These are phyloP conservation scores for Trametes villosa DNA, from an alignment of 768 basidiomycete species.

Conservation along the genomic window DNA sequence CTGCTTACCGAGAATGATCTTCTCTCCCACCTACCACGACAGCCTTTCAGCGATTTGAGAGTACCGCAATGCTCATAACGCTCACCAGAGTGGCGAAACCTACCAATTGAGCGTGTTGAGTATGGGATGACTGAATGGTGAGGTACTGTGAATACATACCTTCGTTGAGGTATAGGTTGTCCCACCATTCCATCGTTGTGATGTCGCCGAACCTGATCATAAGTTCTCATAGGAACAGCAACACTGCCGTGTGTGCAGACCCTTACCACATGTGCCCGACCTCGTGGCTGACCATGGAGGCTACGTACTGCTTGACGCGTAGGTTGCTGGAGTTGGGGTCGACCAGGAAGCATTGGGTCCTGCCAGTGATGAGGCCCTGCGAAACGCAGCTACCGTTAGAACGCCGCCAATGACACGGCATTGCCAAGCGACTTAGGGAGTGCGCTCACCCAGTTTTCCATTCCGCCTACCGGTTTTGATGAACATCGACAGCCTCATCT, in stretches of 20 bases:
- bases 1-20: constrained; percentile 76
- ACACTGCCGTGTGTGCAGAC: too few species aligned
- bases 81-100: constrained; percentile 79
- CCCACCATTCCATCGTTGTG: constrained; percentile 95
- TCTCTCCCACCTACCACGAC: constrained; percentile 74
- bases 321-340: constrained; percentile 77
- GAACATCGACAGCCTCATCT: neutral
- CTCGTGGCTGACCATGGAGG: constrained; percentile 82
- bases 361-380: constrained; percentile 48
- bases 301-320: constrained; percentile 76
- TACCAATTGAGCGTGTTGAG: too few species aligned
- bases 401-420: neutral
- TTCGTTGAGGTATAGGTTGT: constrained; percentile 84
- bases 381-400: too few species aligned
- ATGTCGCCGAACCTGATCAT: constrained; percentile 85
- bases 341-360: constrained; percentile 79
- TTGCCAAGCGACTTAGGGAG: constrained; percentile 25
- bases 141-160: constrained; percentile 38
- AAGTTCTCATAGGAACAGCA: too few species aligned
- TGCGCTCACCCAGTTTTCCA: constrained; percentile 83
- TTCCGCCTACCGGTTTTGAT: constrained; percentile 51
- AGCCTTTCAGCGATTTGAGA: neutral
- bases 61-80: neutral
- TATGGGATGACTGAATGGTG: too few species aligned
- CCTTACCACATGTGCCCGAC: constrained; percentile 81